A percentile compares a stretch with the other conserved stretches of the same genome.
These are phyloP conservation scores for Abortiporus biennis DNA, from an alignment of 1,284 basidiomycete genomes.

Conservation along the genomic window DNA sequence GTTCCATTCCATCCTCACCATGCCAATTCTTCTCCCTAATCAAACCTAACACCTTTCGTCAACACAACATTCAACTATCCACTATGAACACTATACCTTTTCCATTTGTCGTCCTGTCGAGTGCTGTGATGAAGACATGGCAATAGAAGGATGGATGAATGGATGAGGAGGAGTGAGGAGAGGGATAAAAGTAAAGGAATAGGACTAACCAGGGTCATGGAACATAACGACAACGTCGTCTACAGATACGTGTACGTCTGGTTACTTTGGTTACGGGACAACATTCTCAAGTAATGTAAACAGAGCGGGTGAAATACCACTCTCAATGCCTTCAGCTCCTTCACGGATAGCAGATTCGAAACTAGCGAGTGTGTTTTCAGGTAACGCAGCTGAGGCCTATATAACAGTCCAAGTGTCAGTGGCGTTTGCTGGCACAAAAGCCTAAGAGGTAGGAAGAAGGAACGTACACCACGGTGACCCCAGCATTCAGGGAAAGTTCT, in stretches of 20 bases:
- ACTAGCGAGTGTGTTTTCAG: slow-evolving; percentile 90
- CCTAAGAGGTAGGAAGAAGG: not conserved
- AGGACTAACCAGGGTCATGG: slow-evolving; percentile 77
- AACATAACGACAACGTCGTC: slow-evolving; percentile 94
- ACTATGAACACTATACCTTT: slow-evolving; percentile 36
- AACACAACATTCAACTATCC: no score
- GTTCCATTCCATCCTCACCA: slow-evolving; percentile 72
- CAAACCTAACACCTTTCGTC: slow-evolving; percentile 49
- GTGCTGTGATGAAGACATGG: no score
- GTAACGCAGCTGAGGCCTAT: slow-evolving; percentile 81
- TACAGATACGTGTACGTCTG: slow-evolving; percentile 94
- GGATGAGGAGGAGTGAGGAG: slow-evolving; percentile 10
- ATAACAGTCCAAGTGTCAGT: slow-evolving; percentile 12
- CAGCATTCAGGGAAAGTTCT: slow-evolving; percentile 63
- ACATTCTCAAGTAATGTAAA: slow-evolving; percentile 26
- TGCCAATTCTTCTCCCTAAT: slow-evolving; percentile 71
- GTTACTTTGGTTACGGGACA: slow-evolving; percentile 40
- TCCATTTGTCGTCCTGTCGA: slow-evolving; percentile 65
- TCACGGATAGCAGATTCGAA: slow-evolving; percentile 91
- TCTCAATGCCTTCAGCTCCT: slow-evolving; percentile 94
- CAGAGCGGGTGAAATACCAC: slow-evolving; percentile 50
- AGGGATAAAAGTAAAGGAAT: slow-evolving; percentile 12
- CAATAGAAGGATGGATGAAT: slow-evolving; percentile 3
- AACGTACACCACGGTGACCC: slow-evolving; percentile 84
- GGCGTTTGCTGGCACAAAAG: slow-evolving; percentile 3